Conservation (phyloP, 441 rosid species). For the Gossypium davidsonii region DNA sequence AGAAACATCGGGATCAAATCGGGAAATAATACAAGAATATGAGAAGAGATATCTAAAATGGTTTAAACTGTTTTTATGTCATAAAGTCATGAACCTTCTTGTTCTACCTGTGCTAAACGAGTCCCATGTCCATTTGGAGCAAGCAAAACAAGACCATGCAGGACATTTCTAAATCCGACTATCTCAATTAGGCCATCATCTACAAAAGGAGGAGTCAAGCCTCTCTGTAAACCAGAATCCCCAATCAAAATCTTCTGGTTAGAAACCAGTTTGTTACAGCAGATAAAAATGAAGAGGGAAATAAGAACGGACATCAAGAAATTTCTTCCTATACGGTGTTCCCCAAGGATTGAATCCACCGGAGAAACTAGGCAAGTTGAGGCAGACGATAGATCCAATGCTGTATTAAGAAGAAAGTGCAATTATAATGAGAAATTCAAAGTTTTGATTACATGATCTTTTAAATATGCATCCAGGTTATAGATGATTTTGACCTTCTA, state of each 20-base stretch:
- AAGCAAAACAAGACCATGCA: conserved; percentile 65
- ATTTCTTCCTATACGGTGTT: conserved; percentile 45
- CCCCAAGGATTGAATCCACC: conserved; percentile 81
- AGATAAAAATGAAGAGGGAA: neutral
- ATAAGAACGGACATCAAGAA: conserved; percentile 30
- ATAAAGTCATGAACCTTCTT: neutral
- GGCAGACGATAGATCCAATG: conserved; percentile 63
- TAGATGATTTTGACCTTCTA: conserved; percentile 22
- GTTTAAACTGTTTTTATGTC: neutral
- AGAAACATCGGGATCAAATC: neutral
- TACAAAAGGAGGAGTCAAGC: conserved; percentile 55
- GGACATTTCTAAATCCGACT: conserved; percentile 69
- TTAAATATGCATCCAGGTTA: neutral
- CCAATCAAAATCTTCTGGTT: neutral
- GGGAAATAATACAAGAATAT: neutral
- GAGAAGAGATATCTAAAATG: neutral
- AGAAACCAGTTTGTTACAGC: neutral
- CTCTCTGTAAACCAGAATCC: conserved; percentile 34
- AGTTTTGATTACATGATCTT: neutral
- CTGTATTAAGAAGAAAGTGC: conserved; percentile 27
- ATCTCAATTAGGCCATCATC: conserved; percentile 69
- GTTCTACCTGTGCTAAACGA: conserved; percentile 67
- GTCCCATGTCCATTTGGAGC: conserved; percentile 74
- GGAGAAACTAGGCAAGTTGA: conserved; percentile 72
- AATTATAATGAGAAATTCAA: neutral